A percentile compares a stretch with the other conserved stretches of the same genome.
Evolutionary conservation across 768 basidiomycete genomes (phyloP).

Genomic region (Kondoa subrosea): DNA sequence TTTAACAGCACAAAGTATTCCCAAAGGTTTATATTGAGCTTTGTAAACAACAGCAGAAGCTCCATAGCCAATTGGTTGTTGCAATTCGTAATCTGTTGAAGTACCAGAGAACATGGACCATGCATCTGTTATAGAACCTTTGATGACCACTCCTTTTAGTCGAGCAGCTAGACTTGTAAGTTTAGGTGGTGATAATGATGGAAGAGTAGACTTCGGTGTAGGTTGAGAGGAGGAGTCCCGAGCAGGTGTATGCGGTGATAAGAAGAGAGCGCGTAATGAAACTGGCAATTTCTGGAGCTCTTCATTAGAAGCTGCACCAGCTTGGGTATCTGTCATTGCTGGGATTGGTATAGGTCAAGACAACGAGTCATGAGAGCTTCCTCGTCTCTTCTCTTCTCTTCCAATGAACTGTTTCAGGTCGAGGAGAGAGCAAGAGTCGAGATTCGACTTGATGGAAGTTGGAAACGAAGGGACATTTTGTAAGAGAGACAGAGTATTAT

Average conservation of each 20-base stretch:
- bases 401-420: no score
- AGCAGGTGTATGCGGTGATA: no score
- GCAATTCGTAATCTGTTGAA: constrained; percentile 15
- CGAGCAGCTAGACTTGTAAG: background rate
- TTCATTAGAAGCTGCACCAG: background rate
- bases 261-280: background rate
- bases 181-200: background rate
- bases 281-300: background rate
- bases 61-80: constrained; percentile 45
- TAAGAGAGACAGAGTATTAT: no score
- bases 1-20: constrained; percentile 57
- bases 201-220: background rate
- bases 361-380: no score
- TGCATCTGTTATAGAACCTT: constrained; percentile 8
- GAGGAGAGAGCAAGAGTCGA: no score
- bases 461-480: no score
- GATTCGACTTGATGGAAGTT: no score
- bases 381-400: no score
- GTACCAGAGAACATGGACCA: constrained; percentile 14
- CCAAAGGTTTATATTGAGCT: constrained; percentile 46
- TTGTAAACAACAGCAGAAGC: constrained; percentile 80
- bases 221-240: no score
- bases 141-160: no score
- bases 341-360: no score
- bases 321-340: background rate